Evolutionary conservation across 2,329 filamentous ascomycete species (phyloP).

Genomic region (Ceratocystis papillata): DNA sequence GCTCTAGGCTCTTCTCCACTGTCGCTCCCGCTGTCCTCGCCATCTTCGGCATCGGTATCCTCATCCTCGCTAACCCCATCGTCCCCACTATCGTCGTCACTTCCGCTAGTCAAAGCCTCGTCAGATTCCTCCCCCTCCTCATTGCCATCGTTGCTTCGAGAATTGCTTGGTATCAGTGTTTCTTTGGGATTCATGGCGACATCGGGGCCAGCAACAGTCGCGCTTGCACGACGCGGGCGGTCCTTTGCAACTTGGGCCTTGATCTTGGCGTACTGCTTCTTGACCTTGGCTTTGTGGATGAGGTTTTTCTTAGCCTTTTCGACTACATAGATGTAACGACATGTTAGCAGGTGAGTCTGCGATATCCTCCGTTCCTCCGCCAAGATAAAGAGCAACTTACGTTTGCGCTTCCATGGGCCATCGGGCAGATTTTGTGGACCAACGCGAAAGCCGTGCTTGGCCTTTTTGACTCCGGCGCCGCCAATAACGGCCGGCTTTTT

Average conservation of each 20-base stretch:
- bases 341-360: constrained; percentile 1
- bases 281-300: constrained; percentile 86
- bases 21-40: constrained; percentile 6
- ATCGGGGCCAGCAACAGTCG: constrained; percentile 10
- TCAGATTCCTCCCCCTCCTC: constrained; percentile 3
- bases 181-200: not conserved
- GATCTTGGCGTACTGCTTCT: constrained; percentile 83
- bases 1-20: not conserved
- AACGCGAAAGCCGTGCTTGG: constrained; percentile 39
- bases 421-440: constrained; percentile 86
- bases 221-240: constrained; percentile 8
- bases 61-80: not conserved
- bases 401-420: constrained; percentile 74
- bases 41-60: not conserved
- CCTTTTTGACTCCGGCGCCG: constrained; percentile 17
- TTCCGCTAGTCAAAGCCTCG: constrained; percentile 15
- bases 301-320: constrained; percentile 81
- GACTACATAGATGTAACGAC: constrained; percentile 39
- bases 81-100: constrained; percentile 1
- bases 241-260: constrained; percentile 39
- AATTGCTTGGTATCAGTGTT: not conserved
- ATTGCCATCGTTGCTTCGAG: constrained; percentile 27
- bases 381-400: constrained; percentile 30
- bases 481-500: constrained; percentile 14
- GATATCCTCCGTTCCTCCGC: not conserved